Evolutionary conservation across 2,329 filamentous ascomycete species (phyloP), one percentile per base, ranked within the genome.

Genomic region (Aspergillus thermomutatus): DNA sequence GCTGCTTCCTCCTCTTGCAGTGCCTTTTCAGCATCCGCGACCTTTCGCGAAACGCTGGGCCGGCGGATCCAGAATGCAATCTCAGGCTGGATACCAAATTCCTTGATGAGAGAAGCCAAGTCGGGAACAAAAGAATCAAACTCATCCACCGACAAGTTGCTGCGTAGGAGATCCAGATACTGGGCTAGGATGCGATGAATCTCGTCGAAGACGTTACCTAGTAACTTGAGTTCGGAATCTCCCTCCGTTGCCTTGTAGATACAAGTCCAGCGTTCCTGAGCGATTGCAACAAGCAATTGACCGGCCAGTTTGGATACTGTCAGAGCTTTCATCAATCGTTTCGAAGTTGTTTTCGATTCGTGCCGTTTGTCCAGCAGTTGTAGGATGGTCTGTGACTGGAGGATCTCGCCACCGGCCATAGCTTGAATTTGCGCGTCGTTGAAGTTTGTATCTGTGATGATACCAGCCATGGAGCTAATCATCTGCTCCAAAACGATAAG

Each of bases 401-500:
- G 80, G 26, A 87, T 79, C 52, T 91, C 86, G 14, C 93, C 92
- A 59, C 92, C 93, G 43, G 90, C 91, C 85, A 99, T 92, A 14
- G 91, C 92, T 60, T 90, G 80, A 27, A 96, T 83, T 74, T 97
- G 92, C 19, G 87, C 80, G 64, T 99, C 93, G 28, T 91, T 97
- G 68, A 96, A 93, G 68, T 92, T 91, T 52, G 87, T 84, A 58
- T 93, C 88, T 3, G 92, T 87, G 11, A 93, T 87, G 58, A 99
- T 92, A 48, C 95, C 95, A 19, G 91, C 91, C 94, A 99, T 97
- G 2, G 90, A 90, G 37, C 87, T 86, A 52, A 97, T 89, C 58
- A 99, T 83, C 68, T 97, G 91, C 69, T 94, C 90, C 45, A 99
- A 79, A 58, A 99, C 90, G 61, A 96, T 91, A 34, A 99, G 81